Base-by-base conservation (phyloP, 331 rosid species). In the Cydonia oblonga region DNA sequence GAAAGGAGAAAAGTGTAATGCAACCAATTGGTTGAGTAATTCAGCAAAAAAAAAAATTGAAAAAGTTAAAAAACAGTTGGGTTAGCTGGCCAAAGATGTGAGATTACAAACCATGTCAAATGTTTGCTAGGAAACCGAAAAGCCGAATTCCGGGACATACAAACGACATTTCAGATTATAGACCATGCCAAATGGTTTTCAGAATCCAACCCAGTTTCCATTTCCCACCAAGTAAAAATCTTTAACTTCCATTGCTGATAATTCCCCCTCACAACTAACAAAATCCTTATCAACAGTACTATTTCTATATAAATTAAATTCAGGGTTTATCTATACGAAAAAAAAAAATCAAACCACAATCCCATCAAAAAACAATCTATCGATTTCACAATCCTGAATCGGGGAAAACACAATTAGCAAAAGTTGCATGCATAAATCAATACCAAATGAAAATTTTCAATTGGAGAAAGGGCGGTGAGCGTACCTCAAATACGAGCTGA, bases 401-500 rank as follows among this genome's bases (percentile, higher is more conserved):
- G 22, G 6, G 64, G 1, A 38, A 10, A 70, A 35, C 5, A 25
- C 14, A 23, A 61, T 72, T 40, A 18, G 6, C 10, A n/a, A 53
- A 5, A 12, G 40, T 11, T 64, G 42, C 51, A 64, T 64, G 68
- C 67, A 65, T 22, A 71, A 60, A 58, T 56, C 25, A 63, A 69
- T 70, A 51, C 29, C 42, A 18, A 0, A 62, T 9, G 44, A 14
- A n/a, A 9, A 56, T n/a, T 30, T 33, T 29, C 40, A 22, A 15
- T 70, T 49, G 54, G 56, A 44, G 56, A 32, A 12, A 11, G 42
- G 64, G 69, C 40, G 33, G 20, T 16, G 15, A 20, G 52, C 54
- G n/a, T 74, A 83, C 90, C 87, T 81, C 62, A 67, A 70, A 30
- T n/a, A 61, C 29, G 64, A 68, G 73, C 74, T 49, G 35, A 69